Base-by-base conservation (phyloP, 148 eudicot species). In the Vaccinium corymbosum region DNA sequence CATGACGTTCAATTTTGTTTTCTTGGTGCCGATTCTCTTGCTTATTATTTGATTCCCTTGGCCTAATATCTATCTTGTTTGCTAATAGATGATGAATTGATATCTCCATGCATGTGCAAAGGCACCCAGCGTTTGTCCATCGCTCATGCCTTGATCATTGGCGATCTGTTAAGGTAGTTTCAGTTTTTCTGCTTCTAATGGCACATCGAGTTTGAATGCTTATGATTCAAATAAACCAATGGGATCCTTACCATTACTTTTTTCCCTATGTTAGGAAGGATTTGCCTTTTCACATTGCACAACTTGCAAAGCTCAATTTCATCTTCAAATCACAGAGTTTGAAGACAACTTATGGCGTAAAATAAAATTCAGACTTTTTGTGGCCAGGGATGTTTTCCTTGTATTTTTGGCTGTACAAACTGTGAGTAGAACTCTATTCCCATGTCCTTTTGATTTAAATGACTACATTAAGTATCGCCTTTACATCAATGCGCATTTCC, bases 31-130 rank as follows among this genome's bases (percentile, higher is more conserved):
- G 73, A 16, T 72, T 42, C 70, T 22, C 48, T 19, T 50, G 25
- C 38, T 61, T 61, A 46, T 13, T 42, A 27, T 49, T 17, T 19
- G 29, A 38, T 59, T 38, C 57, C 35, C 38, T 81, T 64, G 75
- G 32, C 11, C 74, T 81, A 46, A 66, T 68, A 38, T 59, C 8
- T 51, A 12, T 19, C 79, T 57, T 77, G 12, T 56, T 27, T 59
- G 48, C 16, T 81, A 90, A 93, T 88, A 84, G 98, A 89, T 82
- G 98, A 92, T 81, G 96, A 94, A 86, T 87, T 95, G 88, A 95
- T 95, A 91, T 91, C 95, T 42, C 98, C 98, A 68, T 95, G 98
- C 89, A 94, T 94, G 95, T 95, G 98, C 94, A 95, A 94, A 89
- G 98, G 98, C 83, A 94, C 98, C 76, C 98, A 93, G 51, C 98